Evolutionary conservation across 1,284 basidiomycete species (phyloP).

Genomic region (Golubevia sp.): DNA sequence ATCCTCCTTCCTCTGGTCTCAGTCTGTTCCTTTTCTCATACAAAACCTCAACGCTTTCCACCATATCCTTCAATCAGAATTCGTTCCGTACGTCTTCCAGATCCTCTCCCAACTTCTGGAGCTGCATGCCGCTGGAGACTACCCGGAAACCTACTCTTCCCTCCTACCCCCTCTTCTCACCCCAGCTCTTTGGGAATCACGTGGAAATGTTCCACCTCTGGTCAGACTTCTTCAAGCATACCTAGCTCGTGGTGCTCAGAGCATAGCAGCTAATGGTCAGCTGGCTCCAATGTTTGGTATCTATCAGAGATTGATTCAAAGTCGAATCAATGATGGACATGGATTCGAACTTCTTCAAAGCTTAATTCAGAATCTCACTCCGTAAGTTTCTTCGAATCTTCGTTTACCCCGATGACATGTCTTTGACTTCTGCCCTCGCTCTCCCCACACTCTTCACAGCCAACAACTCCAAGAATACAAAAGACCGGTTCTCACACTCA

Average conservation of each 20-base stretch:
- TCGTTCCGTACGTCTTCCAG: constrained; percentile 96
- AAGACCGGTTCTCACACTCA: constrained; percentile 76
- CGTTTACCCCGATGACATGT: neutral
- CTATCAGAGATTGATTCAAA: constrained; percentile 86
- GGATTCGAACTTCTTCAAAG: constrained; percentile 87
- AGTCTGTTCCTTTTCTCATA: neutral
- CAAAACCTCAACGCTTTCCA: neutral
- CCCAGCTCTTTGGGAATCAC: constrained; percentile 86
- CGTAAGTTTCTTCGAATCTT: constrained; percentile 66
- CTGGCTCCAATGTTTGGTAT: constrained; percentile 82
- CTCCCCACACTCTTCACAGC: constrained; percentile 62
- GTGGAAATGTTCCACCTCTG: constrained; percentile 93
- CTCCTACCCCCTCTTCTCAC: constrained; percentile 84
- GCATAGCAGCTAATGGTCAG: constrained; percentile 77
- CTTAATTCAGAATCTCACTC: constrained; percentile 74
- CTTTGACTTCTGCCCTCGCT: neutral
- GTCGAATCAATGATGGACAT: constrained; percentile 84
- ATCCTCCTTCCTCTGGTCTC: constrained; percentile 1
- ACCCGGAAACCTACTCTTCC: constrained; percentile 78
- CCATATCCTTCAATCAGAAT: constrained; percentile 69
- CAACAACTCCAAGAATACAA: constrained; percentile 74
- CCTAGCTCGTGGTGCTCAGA: constrained; percentile 72
- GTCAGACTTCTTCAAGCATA: constrained; percentile 87
- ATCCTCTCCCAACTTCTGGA: constrained; percentile 94
- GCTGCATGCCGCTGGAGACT: constrained; percentile 68